A percentile compares a stretch with the other conserved stretches of the same genome.
These are phyloP conservation scores for Dactylellina leptospora DNA, from an alignment of 2,329 filamentous ascomycete genomes.

Conservation along the genomic window DNA sequence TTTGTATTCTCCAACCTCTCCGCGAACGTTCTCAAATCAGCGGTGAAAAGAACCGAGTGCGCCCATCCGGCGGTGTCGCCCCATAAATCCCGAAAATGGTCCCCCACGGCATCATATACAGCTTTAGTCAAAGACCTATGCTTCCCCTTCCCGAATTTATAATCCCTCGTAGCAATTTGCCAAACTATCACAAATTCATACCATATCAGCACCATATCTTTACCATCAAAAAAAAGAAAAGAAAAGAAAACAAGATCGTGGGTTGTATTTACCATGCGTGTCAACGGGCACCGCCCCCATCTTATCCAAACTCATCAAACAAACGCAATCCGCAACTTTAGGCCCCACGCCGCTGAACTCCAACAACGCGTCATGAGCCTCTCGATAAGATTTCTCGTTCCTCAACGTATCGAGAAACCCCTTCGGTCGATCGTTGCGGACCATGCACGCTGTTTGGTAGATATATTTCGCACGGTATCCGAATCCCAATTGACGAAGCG, in stretches of 20 bases:
- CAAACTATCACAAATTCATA: conserved; percentile 69
- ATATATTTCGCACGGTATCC: conserved; percentile 96
- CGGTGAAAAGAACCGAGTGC: conserved; percentile 90
- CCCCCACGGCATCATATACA: conserved; percentile 88
- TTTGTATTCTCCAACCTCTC: conserved; percentile 63
- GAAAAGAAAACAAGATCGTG: conserved; percentile 55
- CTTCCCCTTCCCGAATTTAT: conserved; percentile 85
- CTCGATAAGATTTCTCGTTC: conserved; percentile 76
- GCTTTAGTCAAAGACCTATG: conserved; percentile 85
- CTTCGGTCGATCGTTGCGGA: conserved; percentile 72
- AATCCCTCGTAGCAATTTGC: conserved; percentile 97
- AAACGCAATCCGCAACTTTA: conserved; percentile 97
- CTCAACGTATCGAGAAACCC: conserved; percentile 80
- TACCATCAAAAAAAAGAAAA: background rate
- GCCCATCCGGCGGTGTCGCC: conserved; percentile 96
- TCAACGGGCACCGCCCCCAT: conserved; percentile 94
- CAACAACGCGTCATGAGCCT: conserved; percentile 82
- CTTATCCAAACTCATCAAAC: conserved; percentile 95
- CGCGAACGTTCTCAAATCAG: conserved; percentile 85
- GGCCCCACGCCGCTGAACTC: conserved; percentile 87
- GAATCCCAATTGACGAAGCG: conserved; percentile 84
- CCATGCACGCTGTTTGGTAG: conserved; percentile 79
- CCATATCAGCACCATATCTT: background rate
- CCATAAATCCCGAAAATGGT: conserved; percentile 90
- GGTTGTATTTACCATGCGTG: conserved; percentile 84